Conservation (phyloP, 192 early-diverging fungal genomes). For the Entophlyctis helioformis region DNA sequence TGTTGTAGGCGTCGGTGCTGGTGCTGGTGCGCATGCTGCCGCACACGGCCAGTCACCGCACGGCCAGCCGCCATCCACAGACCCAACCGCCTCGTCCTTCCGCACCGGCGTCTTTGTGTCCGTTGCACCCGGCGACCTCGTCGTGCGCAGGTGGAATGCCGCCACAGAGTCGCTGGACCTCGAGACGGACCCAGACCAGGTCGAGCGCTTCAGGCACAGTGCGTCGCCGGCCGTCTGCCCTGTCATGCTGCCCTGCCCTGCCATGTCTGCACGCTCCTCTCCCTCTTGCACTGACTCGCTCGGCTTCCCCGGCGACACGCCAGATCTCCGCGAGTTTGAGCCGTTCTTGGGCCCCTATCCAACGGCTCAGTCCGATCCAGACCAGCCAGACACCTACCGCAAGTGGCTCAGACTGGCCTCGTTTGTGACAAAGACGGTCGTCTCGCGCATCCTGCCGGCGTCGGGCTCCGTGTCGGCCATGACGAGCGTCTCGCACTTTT, state of each 20-base stretch:
- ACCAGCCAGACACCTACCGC: conserved; percentile 44
- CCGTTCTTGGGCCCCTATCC: conserved; percentile 72
- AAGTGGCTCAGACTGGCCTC: conserved; percentile 69
- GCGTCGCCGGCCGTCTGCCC: conserved; percentile 1
- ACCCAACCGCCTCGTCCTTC: no score
- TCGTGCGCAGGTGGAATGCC: conserved; percentile 71
- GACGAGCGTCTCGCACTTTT: conserved; percentile 48
- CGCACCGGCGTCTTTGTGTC: no score
- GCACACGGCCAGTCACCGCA: no score
- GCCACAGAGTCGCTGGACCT: conserved; percentile 55
- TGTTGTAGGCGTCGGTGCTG: no score
- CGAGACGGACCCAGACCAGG: conserved; percentile 48
- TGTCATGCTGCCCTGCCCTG: not conserved
- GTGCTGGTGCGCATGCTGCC: no score
- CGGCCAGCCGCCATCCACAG: no score
- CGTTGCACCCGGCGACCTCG: not conserved
- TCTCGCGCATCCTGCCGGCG: conserved; percentile 32
- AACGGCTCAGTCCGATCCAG: not conserved
- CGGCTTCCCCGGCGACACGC: not conserved
- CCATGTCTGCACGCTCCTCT: not conserved
- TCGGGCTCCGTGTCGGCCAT: conserved; percentile 26
- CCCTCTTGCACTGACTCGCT: not conserved
- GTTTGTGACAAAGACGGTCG: conserved; percentile 42
- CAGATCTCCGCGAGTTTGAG: conserved; percentile 73
- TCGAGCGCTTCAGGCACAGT: conserved; percentile 52